Evolutionary conservation across 257 asterid genomes (phyloP).

Genomic region (Euphrasia confusa): DNA sequence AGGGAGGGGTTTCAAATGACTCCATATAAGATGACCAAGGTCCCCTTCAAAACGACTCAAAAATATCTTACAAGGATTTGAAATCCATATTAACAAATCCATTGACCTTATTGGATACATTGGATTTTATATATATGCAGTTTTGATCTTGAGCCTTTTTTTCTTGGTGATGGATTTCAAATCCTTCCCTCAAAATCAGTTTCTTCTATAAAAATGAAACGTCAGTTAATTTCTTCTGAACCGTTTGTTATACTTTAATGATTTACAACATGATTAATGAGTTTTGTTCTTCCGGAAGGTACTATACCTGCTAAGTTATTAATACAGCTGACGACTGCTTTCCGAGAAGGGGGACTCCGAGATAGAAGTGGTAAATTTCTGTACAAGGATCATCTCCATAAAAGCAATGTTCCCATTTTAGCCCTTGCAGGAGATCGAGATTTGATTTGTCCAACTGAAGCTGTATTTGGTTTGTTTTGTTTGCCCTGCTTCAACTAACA

Average conservation of each 20-base stretch:
- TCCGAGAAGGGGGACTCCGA: conserved; percentile 86
- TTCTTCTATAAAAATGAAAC: neutral
- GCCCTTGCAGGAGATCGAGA: conserved; percentile 94
- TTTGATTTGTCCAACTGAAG: conserved; percentile 95
- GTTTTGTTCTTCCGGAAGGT: conserved; percentile 42
- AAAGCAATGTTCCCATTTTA: conserved; percentile 60
- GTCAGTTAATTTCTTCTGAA: conserved; percentile 1
- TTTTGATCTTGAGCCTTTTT: neutral
- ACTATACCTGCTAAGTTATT: conserved; percentile 86
- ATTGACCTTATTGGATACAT: neutral
- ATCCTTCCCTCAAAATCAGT: neutral
- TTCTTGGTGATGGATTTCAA: neutral
- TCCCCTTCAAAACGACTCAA: neutral
- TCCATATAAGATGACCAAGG: neutral
- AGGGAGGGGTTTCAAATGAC: neutral
- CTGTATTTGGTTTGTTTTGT: conserved; percentile 63
- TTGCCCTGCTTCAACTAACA: conserved; percentile 18
- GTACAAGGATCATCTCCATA: conserved; percentile 76
- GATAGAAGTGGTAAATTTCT: conserved; percentile 68
- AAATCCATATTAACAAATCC: neutral
- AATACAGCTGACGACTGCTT: conserved; percentile 78
- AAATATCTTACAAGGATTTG: neutral
- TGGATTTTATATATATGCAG: neutral
- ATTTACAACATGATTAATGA: conserved; percentile 11
- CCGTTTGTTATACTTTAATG: neutral